Evolutionary conservation across 2,329 filamentous ascomycete genomes (phyloP).

Genomic region (Aspergillus vadensis): DNA sequence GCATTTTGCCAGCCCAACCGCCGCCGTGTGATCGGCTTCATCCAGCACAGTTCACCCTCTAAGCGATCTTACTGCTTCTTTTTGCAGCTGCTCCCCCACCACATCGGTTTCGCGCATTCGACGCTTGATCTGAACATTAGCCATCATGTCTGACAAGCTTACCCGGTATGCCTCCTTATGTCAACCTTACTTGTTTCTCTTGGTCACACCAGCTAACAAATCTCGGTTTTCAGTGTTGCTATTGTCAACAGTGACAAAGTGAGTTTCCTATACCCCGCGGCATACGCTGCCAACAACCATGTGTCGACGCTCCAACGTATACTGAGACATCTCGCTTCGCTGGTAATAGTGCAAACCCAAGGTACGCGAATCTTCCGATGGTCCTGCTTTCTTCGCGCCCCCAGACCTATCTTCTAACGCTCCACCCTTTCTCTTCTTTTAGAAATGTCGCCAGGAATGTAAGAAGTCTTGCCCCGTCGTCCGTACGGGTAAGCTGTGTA

Average conservation of each 20-base stretch:
- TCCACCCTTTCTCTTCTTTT: slow-evolving; percentile 15
- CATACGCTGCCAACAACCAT: slow-evolving; percentile 41
- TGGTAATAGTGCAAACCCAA: slow-evolving; percentile 77
- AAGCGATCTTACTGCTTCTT: slow-evolving; percentile 11
- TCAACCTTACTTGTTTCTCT: not conserved
- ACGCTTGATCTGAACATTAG: slow-evolving; percentile 21
- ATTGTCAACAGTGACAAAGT: slow-evolving; percentile 99
- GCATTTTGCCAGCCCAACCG: slow-evolving; percentile 18
- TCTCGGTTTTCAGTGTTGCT: slow-evolving; percentile 70
- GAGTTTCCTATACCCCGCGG: slow-evolving; percentile 39
- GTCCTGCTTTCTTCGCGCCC: not conserved
- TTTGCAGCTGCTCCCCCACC: slow-evolving; percentile 11
- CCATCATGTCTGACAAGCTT: slow-evolving; percentile 85
- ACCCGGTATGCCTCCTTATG: slow-evolving; percentile 71
- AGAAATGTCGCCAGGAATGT: slow-evolving; percentile 99
- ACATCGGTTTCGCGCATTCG: slow-evolving; percentile 9
- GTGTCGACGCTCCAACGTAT: slow-evolving; percentile 40
- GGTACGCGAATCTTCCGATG: slow-evolving; percentile 50
- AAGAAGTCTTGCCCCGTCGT: slow-evolving; percentile 99
- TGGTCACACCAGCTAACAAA: slow-evolving; percentile 22
- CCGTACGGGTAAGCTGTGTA: slow-evolving; percentile 94
- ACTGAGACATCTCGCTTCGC: slow-evolving; percentile 15
- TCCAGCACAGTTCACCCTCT: slow-evolving; percentile 5
- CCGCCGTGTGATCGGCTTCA: slow-evolving; percentile 17
- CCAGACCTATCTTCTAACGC: slow-evolving; percentile 24